Evolutionary conservation across 139 green algal genomes (phyloP).

Genomic region (Desmodesmus armatus): DNA sequence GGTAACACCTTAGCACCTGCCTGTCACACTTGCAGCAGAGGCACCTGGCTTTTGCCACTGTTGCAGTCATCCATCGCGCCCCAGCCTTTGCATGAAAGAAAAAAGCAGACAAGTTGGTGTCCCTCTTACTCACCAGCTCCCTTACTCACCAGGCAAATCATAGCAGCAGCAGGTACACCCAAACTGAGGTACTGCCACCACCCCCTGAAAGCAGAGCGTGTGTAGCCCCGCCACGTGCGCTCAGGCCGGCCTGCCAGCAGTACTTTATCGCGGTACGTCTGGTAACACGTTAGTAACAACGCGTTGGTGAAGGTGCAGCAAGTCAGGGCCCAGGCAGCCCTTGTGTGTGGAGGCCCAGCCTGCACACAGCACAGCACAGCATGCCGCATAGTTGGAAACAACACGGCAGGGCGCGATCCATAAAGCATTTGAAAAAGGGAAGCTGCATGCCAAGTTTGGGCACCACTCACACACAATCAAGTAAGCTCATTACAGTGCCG

Average conservation of each 20-base stretch:
- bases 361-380: background rate
- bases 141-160: slow-evolving; percentile 33
- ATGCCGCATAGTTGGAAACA: background rate
- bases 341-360: slow-evolving; percentile 54
- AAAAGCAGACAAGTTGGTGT: background rate
- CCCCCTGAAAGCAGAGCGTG: slow-evolving; percentile 26
- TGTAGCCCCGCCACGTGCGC: slow-evolving; percentile 35
- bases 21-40: too few relatives aligned
- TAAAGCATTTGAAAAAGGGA: too few relatives aligned
- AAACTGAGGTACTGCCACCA: slow-evolving; percentile 62
- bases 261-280: slow-evolving; percentile 10
- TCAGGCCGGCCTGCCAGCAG: background rate
- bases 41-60: too few relatives aligned
- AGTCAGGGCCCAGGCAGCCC: slow-evolving; percentile 70
- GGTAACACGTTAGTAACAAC: slow-evolving; percentile 5
- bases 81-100: background rate
- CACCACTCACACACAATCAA: too few relatives aligned
- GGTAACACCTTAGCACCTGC: too few relatives aligned
- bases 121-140: background rate
- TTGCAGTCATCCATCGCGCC: too few relatives aligned
- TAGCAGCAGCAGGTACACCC: slow-evolving; percentile 48
- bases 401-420: too few relatives aligned
- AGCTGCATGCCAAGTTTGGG: too few relatives aligned
- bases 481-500: too few relatives aligned
- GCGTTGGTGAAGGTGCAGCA: slow-evolving; percentile 33